Evolutionary conservation across 1,284 basidiomycete genomes (phyloP).

Genomic region (Trametes hirsuta): DNA sequence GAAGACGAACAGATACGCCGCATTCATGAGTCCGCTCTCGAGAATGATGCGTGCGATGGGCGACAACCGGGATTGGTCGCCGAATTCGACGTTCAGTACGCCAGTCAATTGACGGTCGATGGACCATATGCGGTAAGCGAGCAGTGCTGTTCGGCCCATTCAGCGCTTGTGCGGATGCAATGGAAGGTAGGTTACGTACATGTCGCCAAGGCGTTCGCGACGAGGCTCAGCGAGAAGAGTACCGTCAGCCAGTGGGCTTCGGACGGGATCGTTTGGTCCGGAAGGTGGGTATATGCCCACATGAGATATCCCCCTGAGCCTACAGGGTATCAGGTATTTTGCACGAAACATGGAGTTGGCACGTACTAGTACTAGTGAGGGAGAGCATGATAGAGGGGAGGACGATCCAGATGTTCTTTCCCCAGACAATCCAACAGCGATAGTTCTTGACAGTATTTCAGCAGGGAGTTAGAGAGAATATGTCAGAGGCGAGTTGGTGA

Average conservation of each 20-base stretch:
- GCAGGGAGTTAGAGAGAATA: background rate
- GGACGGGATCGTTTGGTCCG: slow-evolving; percentile 7
- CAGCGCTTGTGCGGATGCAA: too few relatives aligned
- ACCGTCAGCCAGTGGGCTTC: slow-evolving; percentile 16
- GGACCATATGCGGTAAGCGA: slow-evolving; percentile 23
- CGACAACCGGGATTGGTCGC: slow-evolving; percentile 1
- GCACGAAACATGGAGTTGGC: background rate
- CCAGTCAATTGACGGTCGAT: slow-evolving; percentile 9
- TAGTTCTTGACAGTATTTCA: slow-evolving; percentile 15
- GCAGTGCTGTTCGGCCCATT: slow-evolving; percentile 11
- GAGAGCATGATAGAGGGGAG: slow-evolving; percentile 16
- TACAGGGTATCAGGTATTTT: background rate
- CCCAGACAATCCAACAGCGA: slow-evolving; percentile 27
- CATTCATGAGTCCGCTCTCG: slow-evolving; percentile 24
- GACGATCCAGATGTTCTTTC: slow-evolving; percentile 18
- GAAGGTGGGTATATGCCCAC: slow-evolving; percentile 10
- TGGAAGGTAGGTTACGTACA: slow-evolving; percentile 7
- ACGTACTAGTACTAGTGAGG: slow-evolving; percentile 17
- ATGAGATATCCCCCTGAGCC: slow-evolving; percentile 6
- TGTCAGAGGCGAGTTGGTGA: background rate
- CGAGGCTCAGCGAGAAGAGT: slow-evolving; percentile 22
- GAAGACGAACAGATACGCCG: slow-evolving; percentile 14
- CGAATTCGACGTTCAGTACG: background rate
- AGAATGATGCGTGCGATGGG: slow-evolving; percentile 21
- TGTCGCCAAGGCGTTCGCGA: slow-evolving; percentile 21